phyloP scores from a whole-genome alignment of 345 rosid genomes.

The Excoecaria agallocha region DNA sequence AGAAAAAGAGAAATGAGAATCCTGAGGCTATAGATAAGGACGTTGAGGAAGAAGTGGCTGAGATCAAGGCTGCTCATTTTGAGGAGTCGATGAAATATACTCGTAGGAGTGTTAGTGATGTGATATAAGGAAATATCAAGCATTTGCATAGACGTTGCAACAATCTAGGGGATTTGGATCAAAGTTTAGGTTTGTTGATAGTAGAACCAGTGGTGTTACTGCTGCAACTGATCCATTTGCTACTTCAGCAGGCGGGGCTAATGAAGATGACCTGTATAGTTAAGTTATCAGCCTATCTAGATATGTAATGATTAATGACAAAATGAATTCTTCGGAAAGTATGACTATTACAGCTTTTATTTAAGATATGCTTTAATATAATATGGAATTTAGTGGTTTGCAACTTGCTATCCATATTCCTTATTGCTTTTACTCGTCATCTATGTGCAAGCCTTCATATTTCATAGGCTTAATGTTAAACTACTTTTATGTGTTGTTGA shows the following conservation, averaged over 20 bases:
- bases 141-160: conserved; percentile 46
- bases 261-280: conserved; percentile 45
- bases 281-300: conserved; percentile 7
- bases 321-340: background rate
- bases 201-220: conserved; percentile 7
- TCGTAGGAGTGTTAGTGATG: conserved; percentile 46
- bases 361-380: background rate
- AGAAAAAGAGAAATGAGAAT: conserved; percentile 32
- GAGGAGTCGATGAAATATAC: conserved; percentile 56
- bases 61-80: conserved; percentile 52
- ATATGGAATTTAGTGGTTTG: conserved; percentile 1
- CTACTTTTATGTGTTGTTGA: no score
- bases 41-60: conserved; percentile 45
- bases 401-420: no score
- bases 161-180: conserved; percentile 46
- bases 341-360: background rate
- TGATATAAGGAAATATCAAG: conserved; percentile 46
- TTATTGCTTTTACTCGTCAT: no score
- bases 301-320: background rate
- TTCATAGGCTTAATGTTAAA: no score
- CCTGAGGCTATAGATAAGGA: conserved; percentile 60
- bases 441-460: no score
- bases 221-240: conserved; percentile 37
- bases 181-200: conserved; percentile 43
- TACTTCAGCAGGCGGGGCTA: conserved; percentile 34